Evolutionary conservation across 768 basidiomycete genomes (phyloP).

Genomic region (Agaricus blazei): DNA sequence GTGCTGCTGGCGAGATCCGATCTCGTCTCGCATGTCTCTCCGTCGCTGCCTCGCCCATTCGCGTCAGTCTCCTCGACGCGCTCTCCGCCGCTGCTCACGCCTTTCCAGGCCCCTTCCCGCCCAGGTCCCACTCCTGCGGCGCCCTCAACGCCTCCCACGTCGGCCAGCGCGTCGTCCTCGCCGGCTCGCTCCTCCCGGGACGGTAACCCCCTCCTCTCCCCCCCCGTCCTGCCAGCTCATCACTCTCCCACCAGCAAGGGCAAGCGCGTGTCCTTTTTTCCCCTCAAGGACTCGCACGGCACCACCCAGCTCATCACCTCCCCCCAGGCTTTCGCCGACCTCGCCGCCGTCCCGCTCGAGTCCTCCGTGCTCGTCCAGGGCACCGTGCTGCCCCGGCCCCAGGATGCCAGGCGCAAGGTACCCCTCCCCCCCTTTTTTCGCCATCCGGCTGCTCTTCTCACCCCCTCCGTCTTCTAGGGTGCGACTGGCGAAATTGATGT

Average conservation of each 20-base stretch:
- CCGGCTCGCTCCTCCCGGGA: slow-evolving; percentile 80
- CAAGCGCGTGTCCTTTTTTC: slow-evolving; percentile 77
- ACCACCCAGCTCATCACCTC: slow-evolving; percentile 73
- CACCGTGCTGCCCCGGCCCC: slow-evolving; percentile 59
- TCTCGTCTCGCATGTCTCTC: slow-evolving; percentile 11
- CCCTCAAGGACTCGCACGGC: slow-evolving; percentile 74
- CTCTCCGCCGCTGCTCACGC: slow-evolving; percentile 14
- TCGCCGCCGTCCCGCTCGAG: slow-evolving; percentile 56
- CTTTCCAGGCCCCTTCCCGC: slow-evolving; percentile 49
- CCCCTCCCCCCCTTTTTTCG: slow-evolving; percentile 22
- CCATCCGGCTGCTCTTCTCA: slow-evolving; percentile 7
- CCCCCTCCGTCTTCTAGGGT: slow-evolving; percentile 33
- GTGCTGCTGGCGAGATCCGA: slow-evolving; percentile 18
- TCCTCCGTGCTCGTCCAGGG: slow-evolving; percentile 77
- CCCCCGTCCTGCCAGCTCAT: slow-evolving; percentile 27
- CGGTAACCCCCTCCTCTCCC: slow-evolving; percentile 53
- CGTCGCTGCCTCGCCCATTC: slow-evolving; percentile 21
- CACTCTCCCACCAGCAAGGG: slow-evolving; percentile 46
- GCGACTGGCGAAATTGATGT: slow-evolving; percentile 79
- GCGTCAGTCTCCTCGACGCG: slow-evolving; percentile 23
- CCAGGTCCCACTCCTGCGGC: slow-evolving; percentile 61
- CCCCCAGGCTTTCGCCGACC: slow-evolving; percentile 20
- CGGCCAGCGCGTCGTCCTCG: slow-evolving; percentile 59
- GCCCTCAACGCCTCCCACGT: slow-evolving; percentile 46
- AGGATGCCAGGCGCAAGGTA: slow-evolving; percentile 56